phyloP scores from a whole-genome alignment of 768 basidiomycete species.

The Pisolithus albus region DNA sequence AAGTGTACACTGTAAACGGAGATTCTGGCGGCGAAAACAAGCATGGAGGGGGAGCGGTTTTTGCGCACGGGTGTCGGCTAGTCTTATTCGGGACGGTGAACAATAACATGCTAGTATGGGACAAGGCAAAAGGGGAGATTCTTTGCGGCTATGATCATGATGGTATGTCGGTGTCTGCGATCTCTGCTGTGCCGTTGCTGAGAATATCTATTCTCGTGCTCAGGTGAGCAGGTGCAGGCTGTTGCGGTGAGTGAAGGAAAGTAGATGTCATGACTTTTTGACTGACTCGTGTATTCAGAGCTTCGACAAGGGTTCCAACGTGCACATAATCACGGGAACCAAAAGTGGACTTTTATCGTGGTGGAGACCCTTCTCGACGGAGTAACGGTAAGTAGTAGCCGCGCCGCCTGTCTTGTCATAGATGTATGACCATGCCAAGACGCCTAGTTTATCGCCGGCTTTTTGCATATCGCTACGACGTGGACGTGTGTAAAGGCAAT shows the following conservation, averaged over 20 bases:
- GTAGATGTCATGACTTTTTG: conserved; percentile 20
- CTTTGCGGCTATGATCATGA: conserved; percentile 59
- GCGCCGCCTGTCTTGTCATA: conserved; percentile 3
- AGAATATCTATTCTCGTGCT: conserved; percentile 2
- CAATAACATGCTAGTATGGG: conserved; percentile 56
- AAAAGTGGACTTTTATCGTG: conserved; percentile 48
- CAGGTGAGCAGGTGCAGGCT: conserved; percentile 28
- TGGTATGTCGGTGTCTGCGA: conserved; percentile 31
- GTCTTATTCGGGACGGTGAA: conserved; percentile 53
- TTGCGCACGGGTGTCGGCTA: conserved; percentile 44
- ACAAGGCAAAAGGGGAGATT: conserved; percentile 44
- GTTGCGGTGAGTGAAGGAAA: conserved; percentile 24
- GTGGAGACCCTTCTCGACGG: conserved; percentile 39
- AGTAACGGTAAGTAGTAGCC: conserved; percentile 23
- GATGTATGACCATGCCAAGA: conserved; percentile 12
- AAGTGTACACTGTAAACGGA: conserved; percentile 41
- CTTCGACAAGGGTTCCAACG: conserved; percentile 36
- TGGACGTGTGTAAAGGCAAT: conserved; percentile 13
- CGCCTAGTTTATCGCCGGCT: conserved; percentile 10
- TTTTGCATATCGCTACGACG: conserved; percentile 29
- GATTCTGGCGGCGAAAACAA: conserved; percentile 25
- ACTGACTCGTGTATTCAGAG: conserved; percentile 26
- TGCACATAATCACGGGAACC: conserved; percentile 50
- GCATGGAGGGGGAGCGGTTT: conserved; percentile 43
- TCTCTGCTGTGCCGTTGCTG: conserved; percentile 2